Conservation (phyloP, 169 alveolate genomes). For the Plasmodium gallinaceum region DNA sequence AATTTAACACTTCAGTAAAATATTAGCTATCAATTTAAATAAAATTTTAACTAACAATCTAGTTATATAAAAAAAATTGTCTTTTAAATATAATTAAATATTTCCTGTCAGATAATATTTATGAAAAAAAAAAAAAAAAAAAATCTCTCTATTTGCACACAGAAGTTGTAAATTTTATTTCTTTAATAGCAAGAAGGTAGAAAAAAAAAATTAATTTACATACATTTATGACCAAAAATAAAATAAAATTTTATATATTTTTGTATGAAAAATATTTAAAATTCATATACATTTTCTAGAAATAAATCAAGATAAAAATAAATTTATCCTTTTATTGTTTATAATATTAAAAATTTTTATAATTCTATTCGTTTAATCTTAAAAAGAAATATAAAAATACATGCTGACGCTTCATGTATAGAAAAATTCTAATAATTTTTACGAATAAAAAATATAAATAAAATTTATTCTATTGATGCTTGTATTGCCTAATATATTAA, state of each 20-base stretch:
- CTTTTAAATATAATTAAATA: not conserved
- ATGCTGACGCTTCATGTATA: too few relatives aligned
- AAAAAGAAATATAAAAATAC: too few relatives aligned
- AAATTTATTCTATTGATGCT: too few relatives aligned
- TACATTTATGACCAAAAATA: slow-evolving; percentile 7
- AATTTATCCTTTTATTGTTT: too few relatives aligned
- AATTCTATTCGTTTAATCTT: too few relatives aligned
- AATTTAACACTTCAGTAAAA: not conserved
- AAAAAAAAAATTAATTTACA: slow-evolving; percentile 11
- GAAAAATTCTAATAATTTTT: too few relatives aligned
- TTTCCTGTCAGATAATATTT: not conserved
- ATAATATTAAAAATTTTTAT: too few relatives aligned
- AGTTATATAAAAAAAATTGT: slow-evolving; percentile 11
- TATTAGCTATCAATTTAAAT: not conserved
- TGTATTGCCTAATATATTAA: too few relatives aligned
- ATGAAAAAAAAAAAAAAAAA: not conserved
- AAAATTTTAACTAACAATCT: not conserved
- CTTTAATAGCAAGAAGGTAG: slow-evolving; percentile 10
- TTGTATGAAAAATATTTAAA: too few relatives aligned
- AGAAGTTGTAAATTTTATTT: slow-evolving; percentile 22
- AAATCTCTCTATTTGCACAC: slow-evolving; percentile 24
- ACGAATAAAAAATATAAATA: too few relatives aligned
- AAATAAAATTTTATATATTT: not conserved
- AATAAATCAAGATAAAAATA: not conserved
- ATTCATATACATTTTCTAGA: not conserved